A percentile compares a stretch with the other conserved stretches of the same genome.
These are phyloP conservation scores for Tolypocladium cylindrosporum DNA, from an alignment of 2,329 filamentous ascomycete genomes.

Conservation along the genomic window DNA sequence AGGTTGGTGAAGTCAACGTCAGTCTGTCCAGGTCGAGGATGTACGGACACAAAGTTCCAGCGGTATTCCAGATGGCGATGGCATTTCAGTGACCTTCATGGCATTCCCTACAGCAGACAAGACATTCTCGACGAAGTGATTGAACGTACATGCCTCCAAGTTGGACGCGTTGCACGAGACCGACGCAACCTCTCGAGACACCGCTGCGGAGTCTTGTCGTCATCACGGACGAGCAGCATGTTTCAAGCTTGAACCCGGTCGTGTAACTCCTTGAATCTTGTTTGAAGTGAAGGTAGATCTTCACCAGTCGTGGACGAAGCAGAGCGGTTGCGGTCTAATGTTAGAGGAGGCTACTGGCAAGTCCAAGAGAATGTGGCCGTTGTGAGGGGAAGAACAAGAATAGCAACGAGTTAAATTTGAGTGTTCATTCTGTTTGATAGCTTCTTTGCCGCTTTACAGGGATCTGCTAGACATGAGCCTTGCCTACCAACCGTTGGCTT, in stretches of 20 bases:
- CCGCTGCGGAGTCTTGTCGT: conserved; percentile 84
- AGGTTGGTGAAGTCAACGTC: neutral
- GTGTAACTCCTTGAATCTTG: no score
- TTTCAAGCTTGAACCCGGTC: no score
- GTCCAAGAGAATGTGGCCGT: no score
- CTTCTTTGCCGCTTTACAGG: neutral
- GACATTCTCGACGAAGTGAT: conserved; percentile 82
- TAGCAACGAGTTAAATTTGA: neutral
- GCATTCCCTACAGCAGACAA: conserved; percentile 76
- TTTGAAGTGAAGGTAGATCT: no score
- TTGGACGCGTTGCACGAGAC: conserved; percentile 78
- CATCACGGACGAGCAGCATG: conserved; percentile 73
- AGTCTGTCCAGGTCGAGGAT: no score
- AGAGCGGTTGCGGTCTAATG: no score
- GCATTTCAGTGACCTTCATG: conserved; percentile 37
- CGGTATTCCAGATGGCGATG: no score
- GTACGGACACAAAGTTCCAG: no score
- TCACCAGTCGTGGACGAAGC: no score
- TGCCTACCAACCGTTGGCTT: neutral
- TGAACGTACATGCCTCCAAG: conserved; percentile 51
- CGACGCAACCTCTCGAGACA: conserved; percentile 78
- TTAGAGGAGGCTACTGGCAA: no score
- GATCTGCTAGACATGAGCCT: no score
- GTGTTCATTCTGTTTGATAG: neutral
- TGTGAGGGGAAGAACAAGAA: no score